These are phyloP conservation scores for Neurospora hispaniola DNA, from an alignment of 495 filamentous ascomycete species.

Conservation along the genomic window DNA sequence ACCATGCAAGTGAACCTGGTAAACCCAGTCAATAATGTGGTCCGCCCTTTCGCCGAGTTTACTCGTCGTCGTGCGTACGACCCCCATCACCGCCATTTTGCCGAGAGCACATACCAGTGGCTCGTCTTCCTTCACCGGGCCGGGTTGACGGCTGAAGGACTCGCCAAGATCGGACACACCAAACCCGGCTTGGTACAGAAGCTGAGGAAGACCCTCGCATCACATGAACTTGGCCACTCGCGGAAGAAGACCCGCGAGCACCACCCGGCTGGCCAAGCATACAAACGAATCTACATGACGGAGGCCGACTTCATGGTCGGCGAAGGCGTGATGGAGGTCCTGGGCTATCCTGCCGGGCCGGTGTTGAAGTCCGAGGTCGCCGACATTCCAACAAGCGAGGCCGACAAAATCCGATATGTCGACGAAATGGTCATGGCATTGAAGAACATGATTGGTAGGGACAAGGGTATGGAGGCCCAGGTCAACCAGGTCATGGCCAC, in stretches of 20 bases:
- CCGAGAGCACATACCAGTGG: neutral
- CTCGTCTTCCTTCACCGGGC: neutral
- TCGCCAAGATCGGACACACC: neutral
- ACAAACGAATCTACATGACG: neutral
- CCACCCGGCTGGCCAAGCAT: neutral
- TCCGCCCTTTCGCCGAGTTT: neutral
- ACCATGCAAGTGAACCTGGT: neutral
- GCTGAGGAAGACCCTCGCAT: neutral
- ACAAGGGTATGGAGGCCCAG: neutral
- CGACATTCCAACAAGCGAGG: neutral
- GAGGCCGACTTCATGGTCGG: neutral
- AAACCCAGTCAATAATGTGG: neutral
- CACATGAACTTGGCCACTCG: neutral
- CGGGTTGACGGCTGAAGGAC: neutral
- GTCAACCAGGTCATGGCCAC: neutral
- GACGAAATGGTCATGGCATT: neutral
- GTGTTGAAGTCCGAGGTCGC: fast-evolving
- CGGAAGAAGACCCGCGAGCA: neutral
- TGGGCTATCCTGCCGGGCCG: neutral
- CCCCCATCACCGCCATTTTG: neutral
- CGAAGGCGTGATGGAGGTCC: neutral
- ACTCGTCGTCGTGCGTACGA: neutral
- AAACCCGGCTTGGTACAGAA: neutral
- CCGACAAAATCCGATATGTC: fast-evolving
- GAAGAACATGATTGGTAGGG: neutral